These are phyloP conservation scores for Colletotrichum graminicola DNA, from an alignment of 2,329 filamentous ascomycete species.

Conservation along the genomic window DNA sequence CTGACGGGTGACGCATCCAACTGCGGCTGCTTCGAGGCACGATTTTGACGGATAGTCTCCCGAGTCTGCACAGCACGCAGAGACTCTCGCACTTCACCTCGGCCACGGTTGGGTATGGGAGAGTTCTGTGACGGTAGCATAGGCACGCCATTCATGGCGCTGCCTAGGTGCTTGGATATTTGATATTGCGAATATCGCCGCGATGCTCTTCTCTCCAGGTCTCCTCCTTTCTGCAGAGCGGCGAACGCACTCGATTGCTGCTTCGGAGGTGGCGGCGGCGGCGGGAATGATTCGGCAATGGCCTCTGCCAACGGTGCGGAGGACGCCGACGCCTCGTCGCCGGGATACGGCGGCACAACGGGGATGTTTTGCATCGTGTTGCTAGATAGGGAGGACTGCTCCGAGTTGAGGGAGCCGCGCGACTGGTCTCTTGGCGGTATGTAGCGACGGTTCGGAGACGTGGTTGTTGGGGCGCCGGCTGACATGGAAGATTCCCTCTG, in stretches of 20 bases:
- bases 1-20: constrained; percentile 74
- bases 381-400: constrained; percentile 79
- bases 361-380: constrained; percentile 81
- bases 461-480: constrained; percentile 45
- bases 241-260: constrained; percentile 91
- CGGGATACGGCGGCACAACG: constrained; percentile 78
- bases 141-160: constrained; percentile 83
- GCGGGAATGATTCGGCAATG: constrained; percentile 75
- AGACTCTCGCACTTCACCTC: constrained; percentile 84
- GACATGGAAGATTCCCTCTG: constrained; percentile 43
- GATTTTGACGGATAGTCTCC: constrained; percentile 63
- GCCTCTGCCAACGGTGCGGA: constrained; percentile 57
- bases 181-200: constrained; percentile 96
- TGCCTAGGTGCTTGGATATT: constrained; percentile 92
- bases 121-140: constrained; percentile 87
- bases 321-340: constrained; percentile 60
- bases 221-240: constrained; percentile 90
- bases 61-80: constrained; percentile 75
- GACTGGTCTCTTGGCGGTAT: constrained; percentile 65
- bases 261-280: constrained; percentile 76
- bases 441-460: constrained; percentile 62
- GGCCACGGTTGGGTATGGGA: constrained; percentile 86
- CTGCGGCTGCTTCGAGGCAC: constrained; percentile 56
- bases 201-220: constrained; percentile 92
- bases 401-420: constrained; percentile 64